phyloP scores from a whole-genome alignment of 352 stramenopile species.

The Aphanomyces astaci region DNA sequence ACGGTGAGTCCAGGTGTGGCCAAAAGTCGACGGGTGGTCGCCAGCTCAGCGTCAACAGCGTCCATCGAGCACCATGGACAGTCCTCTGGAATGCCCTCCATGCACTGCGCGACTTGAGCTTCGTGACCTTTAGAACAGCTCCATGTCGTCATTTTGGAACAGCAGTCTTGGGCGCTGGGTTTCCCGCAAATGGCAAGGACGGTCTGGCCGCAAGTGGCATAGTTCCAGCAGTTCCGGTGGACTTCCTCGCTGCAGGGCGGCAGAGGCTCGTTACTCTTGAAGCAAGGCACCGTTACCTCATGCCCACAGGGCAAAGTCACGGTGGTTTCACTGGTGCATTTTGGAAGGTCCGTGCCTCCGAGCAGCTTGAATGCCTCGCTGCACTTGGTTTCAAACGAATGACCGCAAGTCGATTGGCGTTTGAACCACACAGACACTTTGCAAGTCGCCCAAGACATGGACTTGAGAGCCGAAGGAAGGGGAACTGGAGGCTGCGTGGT shows the following conservation, averaged over 20 bases:
- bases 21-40: neutral
- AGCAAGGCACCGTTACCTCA: conserved; percentile 35
- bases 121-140: conserved; percentile 33
- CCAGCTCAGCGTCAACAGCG: conserved; percentile 30
- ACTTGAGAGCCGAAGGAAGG: conserved; percentile 26
- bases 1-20: no score
- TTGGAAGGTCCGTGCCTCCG: conserved; percentile 8
- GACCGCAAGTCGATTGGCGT: conserved; percentile 39
- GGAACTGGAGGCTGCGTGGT: conserved; percentile 28
- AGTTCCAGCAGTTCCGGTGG: conserved; percentile 56
- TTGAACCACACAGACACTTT: conserved; percentile 33
- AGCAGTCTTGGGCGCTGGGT: conserved; percentile 30
- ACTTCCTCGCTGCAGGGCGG: conserved; percentile 27
- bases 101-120: conserved; percentile 40
- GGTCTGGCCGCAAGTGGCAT: conserved; percentile 30
- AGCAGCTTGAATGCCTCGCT: conserved; percentile 41
- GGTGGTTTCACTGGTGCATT: neutral
- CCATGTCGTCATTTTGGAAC: conserved; percentile 35
- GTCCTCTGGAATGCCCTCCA: conserved; percentile 36
- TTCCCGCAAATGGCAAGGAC: conserved; percentile 22
- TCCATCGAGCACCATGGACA: conserved; percentile 44
- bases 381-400: conserved; percentile 51
- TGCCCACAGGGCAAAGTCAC: conserved; percentile 32
- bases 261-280: conserved; percentile 22
- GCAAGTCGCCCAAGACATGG: conserved; percentile 39